These are phyloP conservation scores for Monosporascus sp. DNA, from an alignment of 2,329 filamentous ascomycete genomes.

Conservation along the genomic window DNA sequence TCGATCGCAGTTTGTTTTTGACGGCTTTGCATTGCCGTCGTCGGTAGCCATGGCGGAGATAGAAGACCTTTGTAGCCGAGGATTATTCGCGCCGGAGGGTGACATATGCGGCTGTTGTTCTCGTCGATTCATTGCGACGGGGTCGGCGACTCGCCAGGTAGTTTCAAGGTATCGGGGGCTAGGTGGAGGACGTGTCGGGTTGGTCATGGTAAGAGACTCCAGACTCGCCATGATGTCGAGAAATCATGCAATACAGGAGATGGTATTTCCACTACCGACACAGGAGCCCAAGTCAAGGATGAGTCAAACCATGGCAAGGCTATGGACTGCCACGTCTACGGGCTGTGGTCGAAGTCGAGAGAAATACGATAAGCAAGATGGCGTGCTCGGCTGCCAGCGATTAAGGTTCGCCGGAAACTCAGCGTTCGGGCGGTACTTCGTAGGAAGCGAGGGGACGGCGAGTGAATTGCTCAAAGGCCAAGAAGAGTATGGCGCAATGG, in stretches of 20 bases:
- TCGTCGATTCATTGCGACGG: neutral
- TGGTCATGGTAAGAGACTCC: neutral
- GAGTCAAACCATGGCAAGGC: neutral
- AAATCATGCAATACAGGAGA: neutral
- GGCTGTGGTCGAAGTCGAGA: neutral
- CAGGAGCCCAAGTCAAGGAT: too few relatives aligned
- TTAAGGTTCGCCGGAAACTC: neutral
- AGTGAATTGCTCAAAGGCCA: neutral
- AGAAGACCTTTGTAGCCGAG: slow-evolving; percentile 11
- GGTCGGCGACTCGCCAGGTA: neutral
- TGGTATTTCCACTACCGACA: neutral
- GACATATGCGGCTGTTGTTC: neutral
- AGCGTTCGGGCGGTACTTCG: neutral
- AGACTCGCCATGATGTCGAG: neutral
- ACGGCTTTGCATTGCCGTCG: slow-evolving; percentile 19
- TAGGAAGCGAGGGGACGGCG: neutral
- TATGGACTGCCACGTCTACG: neutral
- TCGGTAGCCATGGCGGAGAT: slow-evolving; percentile 11
- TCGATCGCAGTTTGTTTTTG: slow-evolving; percentile 44
- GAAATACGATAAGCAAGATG: neutral
- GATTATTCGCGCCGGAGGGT: neutral
- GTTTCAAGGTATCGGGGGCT: neutral
- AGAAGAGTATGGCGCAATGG: neutral
- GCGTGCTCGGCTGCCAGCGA: neutral
- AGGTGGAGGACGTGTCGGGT: neutral